These are phyloP conservation scores for Citrullus colocynthis DNA, from an alignment of 306 rosid species.

Conservation along the genomic window DNA sequence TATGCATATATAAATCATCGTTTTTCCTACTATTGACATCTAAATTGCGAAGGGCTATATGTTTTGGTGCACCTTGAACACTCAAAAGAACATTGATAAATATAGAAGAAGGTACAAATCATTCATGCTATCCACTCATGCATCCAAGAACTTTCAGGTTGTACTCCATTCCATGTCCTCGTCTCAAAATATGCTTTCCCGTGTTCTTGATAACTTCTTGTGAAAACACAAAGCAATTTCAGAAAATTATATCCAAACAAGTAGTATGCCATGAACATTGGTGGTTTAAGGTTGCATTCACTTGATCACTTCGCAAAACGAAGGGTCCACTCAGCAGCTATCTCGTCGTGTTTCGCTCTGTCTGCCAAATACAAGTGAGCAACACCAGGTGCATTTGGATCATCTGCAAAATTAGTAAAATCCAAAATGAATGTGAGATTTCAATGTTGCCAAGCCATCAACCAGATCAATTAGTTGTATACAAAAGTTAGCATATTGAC, in stretches of 20 bases:
- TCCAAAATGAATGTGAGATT: not conserved
- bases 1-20: not conserved
- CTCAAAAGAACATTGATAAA: not conserved
- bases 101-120: not conserved
- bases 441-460: not conserved
- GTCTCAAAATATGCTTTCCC: not conserved
- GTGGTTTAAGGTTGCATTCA: constrained; percentile 16
- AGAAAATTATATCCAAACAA: not conserved
- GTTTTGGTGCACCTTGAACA: not conserved
- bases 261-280: not conserved
- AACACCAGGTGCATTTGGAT: constrained; percentile 50
- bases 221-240: not conserved
- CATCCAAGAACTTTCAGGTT: not conserved
- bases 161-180: not conserved
- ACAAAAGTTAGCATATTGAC: not conserved
- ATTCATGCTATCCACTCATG: not conserved
- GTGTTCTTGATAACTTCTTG: not conserved
- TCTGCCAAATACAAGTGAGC: constrained; percentile 71
- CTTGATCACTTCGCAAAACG: constrained; percentile 55
- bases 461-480: not conserved
- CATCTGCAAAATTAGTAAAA: constrained; percentile 31
- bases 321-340: constrained; percentile 73
- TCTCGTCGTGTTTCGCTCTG: constrained; percentile 53
- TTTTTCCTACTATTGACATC: not conserved
- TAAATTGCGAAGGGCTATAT: not conserved